A percentile compares a stretch with the other conserved stretches of the same genome.
Evolutionary conservation across 345 rosid species (phyloP).

Genomic region (Moricandia arvensis): DNA sequence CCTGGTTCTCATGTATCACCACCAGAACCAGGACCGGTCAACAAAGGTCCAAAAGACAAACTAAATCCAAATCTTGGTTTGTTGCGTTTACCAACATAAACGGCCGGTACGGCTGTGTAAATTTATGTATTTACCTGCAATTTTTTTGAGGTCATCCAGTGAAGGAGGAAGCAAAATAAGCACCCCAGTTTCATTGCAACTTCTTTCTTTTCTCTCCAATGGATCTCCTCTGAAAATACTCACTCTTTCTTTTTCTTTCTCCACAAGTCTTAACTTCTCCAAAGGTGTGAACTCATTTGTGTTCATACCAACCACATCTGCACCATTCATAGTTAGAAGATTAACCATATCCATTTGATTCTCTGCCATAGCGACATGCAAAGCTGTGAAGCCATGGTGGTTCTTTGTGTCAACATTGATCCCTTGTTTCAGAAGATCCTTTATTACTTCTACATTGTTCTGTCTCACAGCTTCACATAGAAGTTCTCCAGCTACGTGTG

Average conservation of each 20-base stretch:
- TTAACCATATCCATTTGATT: slow-evolving; percentile 64
- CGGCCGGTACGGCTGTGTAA: not conserved
- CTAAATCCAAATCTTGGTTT: not conserved
- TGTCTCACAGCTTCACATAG: slow-evolving; percentile 71
- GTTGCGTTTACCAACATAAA: not conserved
- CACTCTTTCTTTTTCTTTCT: slow-evolving; percentile 50
- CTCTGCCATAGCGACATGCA: slow-evolving; percentile 61
- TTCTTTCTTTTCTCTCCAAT: slow-evolving; percentile 43
- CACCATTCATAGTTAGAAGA: slow-evolving; percentile 64
- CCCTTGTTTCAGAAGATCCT: slow-evolving; percentile 60
- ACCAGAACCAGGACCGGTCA: not conserved
- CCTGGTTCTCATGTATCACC: not conserved
- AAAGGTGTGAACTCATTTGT: slow-evolving; percentile 23
- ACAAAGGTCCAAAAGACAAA: not conserved
- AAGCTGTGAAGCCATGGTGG: slow-evolving; percentile 56
- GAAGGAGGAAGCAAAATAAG: slow-evolving; percentile 62
- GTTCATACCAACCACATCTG: slow-evolving; percentile 43
- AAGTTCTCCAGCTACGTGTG: slow-evolving; percentile 63
- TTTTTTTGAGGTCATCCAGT: slow-evolving; percentile 68
- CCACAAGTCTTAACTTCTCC: slow-evolving; percentile 31
- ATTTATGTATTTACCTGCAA: slow-evolving; percentile 55
- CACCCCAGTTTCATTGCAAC: slow-evolving; percentile 54
- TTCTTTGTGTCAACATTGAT: slow-evolving; percentile 55
- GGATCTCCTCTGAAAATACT: slow-evolving; percentile 79
- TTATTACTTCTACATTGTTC: slow-evolving; percentile 55